Base-by-base conservation (phyloP, 2,329 filamentous ascomycete species). In the Hypoxylon sp. region DNA sequence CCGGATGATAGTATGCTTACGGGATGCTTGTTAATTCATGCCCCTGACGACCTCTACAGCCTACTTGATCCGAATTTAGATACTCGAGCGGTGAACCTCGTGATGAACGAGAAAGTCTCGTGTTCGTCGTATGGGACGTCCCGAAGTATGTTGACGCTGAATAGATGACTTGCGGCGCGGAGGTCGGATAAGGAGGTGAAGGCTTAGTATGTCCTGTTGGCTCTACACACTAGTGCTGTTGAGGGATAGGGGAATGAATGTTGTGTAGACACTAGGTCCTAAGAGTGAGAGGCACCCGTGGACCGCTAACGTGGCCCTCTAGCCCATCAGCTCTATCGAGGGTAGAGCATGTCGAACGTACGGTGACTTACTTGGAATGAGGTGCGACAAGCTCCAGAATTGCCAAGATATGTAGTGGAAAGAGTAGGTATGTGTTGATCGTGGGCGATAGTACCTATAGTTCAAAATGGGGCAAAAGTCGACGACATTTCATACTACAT, bases 31-130 rank as follows among this genome's bases (percentile, higher is more conserved):
- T 45, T 33, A 52, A 53, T 51, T 36, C 48, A 49, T 32, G 53
- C 57, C 20, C 53, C 60, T 57, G 52, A 49, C 36, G 28, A 63
- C 48, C 53, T n/a, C 20, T 48, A 22, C 11, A 24, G 26, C 28
- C 9, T 53, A 48, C 38, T 18, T 32, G 18, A 20, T 42, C 20
- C 14, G 50, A 59, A 62, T 49, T 22, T 45, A 36, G 58, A 54
- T n/a, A 59, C 14, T 14, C 16, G 40, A 36, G 36, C 22, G 45
- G 11, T 48, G n/a, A 28, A 33, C 44, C 33, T 30, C 49, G 36
- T 55, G 11, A 11, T 22, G n/a, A 40, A 22, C 38, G 26, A 33
- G 18, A 52, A 33, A 22, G 6, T 11, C 46, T 55, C 53, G 57
- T 66, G 54, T 66, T 59, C 28, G 48, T 46, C 30, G 30, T 5